Evolutionary conservation across 2,329 filamentous ascomycete species (phyloP), one percentile per base, ranked within the genome.

Genomic region (Knoxdaviesia capensis): DNA sequence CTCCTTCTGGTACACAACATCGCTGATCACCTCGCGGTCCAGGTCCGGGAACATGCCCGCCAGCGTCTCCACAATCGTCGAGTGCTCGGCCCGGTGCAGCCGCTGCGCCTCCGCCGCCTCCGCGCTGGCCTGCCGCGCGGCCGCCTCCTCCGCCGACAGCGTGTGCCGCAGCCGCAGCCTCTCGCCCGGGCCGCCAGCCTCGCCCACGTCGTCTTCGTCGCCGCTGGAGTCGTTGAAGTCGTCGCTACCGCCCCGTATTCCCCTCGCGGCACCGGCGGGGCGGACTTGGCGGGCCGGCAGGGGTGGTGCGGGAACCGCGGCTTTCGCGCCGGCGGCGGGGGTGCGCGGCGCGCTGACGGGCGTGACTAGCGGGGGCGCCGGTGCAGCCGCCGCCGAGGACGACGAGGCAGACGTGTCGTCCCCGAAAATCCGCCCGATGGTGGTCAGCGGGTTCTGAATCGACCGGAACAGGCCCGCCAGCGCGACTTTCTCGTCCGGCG

Each of bases 21-120:
- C 90, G 52, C 87, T 87, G 54, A 98, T 96, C 34, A 98, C 72
- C 40, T 98, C 92, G 52, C 77, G 75, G 57, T 98, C 90, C 41
- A 98, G 65, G 54, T 92, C 86, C 1, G 90, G 90, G 57, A 98
- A 98, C 90, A 98, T 98, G 51, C 85, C 81, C 39, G 84, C 78
- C 44, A 98, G 63, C 34, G 90, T 96, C 60, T 96, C 90, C 3
- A 96, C 88, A 6, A 98, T 77, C 51, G 86, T 88, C 42, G 74
- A 68, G 59, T 96, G 87, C 64, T 98, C 90, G 43, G 80, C 78
- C 34, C 77, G 69, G 50, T 90, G 77, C 46, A 96, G 74, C 10
- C 81, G 69, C 48, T 86, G 74, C 6, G 88, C 88, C 56, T 98
- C 83, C 7, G 88, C 88, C 6, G 74, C 74, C 58, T 96, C 88